Conservation (phyloP, 1,284 basidiomycete genomes). For the Puccinia coronata region DNA sequence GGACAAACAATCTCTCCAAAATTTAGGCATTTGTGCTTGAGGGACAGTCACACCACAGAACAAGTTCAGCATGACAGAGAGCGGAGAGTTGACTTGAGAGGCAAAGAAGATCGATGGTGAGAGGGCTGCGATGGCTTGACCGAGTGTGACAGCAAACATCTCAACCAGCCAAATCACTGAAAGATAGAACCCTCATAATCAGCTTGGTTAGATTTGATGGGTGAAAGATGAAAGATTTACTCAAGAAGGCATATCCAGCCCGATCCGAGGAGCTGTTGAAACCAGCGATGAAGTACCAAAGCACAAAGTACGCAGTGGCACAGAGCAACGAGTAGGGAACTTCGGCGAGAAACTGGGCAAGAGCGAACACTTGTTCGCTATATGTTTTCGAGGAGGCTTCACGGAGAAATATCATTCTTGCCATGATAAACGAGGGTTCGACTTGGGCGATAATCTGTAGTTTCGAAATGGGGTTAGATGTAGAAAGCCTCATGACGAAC, state of each 20-base stretch:
- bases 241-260: constrained; percentile 44
- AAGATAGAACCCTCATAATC: not conserved
- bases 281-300: constrained; percentile 51
- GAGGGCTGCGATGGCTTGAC: constrained; percentile 45
- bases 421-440: constrained; percentile 81
- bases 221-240: constrained; percentile 37
- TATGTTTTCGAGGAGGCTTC: constrained; percentile 68
- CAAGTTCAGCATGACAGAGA: constrained; percentile 34
- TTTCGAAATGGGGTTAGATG: constrained; percentile 59
- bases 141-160: constrained; percentile 43
- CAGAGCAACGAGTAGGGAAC: constrained; percentile 73
- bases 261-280: constrained; percentile 12
- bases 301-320: constrained; percentile 73
- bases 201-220: not conserved
- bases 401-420: constrained; percentile 71
- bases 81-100: constrained; percentile 30
- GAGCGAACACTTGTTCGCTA: constrained; percentile 76
- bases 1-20: constrained; percentile 73
- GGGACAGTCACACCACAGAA: constrained; percentile 55
- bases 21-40: constrained; percentile 66
- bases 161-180: constrained; percentile 46
- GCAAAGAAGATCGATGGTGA: constrained; percentile 45
- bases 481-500: not conserved
- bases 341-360: constrained; percentile 78
- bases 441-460: constrained; percentile 78